A percentile compares a stretch with the other conserved stretches of the same genome.
phyloP scores from a whole-genome alignment of 257 asterid genomes.

The Nicotiana paniculata region DNA sequence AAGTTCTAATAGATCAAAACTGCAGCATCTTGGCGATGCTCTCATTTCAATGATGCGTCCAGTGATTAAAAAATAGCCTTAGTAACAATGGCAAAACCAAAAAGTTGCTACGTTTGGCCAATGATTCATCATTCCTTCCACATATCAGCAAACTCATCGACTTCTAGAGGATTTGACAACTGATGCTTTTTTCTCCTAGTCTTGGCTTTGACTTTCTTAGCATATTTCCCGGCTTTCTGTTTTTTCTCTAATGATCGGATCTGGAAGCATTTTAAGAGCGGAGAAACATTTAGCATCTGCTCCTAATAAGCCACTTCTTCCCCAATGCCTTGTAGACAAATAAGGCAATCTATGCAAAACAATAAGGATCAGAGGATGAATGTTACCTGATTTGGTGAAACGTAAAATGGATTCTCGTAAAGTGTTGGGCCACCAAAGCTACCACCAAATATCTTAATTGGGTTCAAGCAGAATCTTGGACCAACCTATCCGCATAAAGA shows the following conservation, averaged over 20 bases:
- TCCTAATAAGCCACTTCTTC: neutral
- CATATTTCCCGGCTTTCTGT: slow-evolving; percentile 79
- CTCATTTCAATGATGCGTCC: no score
- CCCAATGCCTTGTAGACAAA: neutral
- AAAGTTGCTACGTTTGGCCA: neutral
- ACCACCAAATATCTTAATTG: slow-evolving; percentile 87
- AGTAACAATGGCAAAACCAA: no score
- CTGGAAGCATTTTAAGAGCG: slow-evolving; percentile 22
- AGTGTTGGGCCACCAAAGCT: slow-evolving; percentile 95
- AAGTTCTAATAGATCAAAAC: no score
- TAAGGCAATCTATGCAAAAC: neutral
- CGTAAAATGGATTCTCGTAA: slow-evolving; percentile 81
- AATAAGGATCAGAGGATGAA: neutral
- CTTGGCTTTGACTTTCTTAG: slow-evolving; percentile 89
- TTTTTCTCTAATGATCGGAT: slow-evolving; percentile 75
- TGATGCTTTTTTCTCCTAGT: slow-evolving; percentile 86
- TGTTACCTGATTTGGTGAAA: slow-evolving; percentile 87
- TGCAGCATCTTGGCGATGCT: no score
- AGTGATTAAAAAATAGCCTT: no score
- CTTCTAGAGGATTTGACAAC: slow-evolving; percentile 65
- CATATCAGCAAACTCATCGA: slow-evolving; percentile 81
- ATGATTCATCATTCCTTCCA: slow-evolving; percentile 63
- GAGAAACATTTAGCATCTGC: neutral
- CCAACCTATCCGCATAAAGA: slow-evolving; percentile 60
- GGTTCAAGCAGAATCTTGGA: slow-evolving; percentile 90